phyloP scores from a whole-genome alignment of 2,329 filamentous ascomycete genomes.

The Botrytis pseudocinerea region DNA sequence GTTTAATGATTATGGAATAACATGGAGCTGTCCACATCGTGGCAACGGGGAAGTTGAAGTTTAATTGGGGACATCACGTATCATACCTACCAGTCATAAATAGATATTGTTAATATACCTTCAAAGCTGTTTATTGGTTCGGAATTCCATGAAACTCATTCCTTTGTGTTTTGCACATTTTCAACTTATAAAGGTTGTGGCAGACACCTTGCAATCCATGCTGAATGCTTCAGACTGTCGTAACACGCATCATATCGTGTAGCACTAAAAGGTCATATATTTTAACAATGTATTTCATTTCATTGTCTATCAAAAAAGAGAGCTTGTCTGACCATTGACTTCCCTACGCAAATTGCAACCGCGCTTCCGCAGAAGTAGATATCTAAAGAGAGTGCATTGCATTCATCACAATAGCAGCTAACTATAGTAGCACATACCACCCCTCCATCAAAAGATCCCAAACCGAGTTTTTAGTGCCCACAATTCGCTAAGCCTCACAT shows the following conservation, averaged over 20 bases:
- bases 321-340: background rate
- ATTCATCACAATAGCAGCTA: slow-evolving; percentile 9
- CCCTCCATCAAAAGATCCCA: slow-evolving; percentile 11
- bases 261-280: background rate
- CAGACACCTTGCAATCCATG: background rate
- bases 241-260: background rate
- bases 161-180: background rate
- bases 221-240: background rate
- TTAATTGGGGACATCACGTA: background rate
- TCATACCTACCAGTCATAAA: background rate
- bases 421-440: slow-evolving; percentile 7
- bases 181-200: background rate
- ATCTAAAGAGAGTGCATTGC: slow-evolving; percentile 8
- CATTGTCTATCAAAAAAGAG: background rate
- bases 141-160: background rate
- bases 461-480: slow-evolving; percentile 15
- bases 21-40: background rate
- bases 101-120: slow-evolving; percentile 17
- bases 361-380: slow-evolving; percentile 5
- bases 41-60: background rate
- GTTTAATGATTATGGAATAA: background rate
- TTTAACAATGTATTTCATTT: background rate
- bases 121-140: background rate
- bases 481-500: slow-evolving; percentile 19
- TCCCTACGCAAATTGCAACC: slow-evolving; percentile 2